A percentile compares a stretch with the other conserved stretches of the same genome.
These are phyloP conservation scores for Golubevia pallescens DNA, from an alignment of 1,284 basidiomycete species.

Conservation along the genomic window DNA sequence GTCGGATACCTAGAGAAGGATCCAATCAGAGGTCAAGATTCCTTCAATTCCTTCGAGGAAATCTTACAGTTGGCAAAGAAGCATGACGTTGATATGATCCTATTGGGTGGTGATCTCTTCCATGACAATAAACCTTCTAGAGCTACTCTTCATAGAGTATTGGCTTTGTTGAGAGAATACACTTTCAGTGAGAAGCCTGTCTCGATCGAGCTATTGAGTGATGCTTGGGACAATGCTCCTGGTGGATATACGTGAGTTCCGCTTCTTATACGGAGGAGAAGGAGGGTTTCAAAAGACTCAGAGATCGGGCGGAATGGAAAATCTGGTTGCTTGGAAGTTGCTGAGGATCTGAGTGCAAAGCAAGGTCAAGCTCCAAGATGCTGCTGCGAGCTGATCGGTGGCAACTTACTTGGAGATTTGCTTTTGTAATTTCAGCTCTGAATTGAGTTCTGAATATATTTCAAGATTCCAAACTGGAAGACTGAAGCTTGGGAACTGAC, in stretches of 20 bases:
- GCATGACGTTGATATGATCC: constrained; percentile 74
- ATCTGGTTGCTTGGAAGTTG: too few species aligned
- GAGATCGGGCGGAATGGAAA: too few species aligned
- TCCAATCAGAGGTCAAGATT: constrained; percentile 90
- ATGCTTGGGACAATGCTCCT: constrained; percentile 80
- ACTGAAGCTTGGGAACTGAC: too few species aligned
- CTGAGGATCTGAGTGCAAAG: too few species aligned
- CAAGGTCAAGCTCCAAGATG: too few species aligned
- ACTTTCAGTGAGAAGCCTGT: constrained; percentile 87
- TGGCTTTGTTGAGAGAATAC: constrained; percentile 87
- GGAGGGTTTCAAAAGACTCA: too few species aligned
- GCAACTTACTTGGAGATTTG: too few species aligned
- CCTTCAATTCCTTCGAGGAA: constrained; percentile 92
- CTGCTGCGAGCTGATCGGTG: too few species aligned
- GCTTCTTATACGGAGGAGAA: too few species aligned
- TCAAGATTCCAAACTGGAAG: background rate
- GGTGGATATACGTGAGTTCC: constrained; percentile 78
- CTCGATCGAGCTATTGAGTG: constrained; percentile 85
- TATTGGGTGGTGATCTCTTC: constrained; percentile 94
- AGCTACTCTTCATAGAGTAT: constrained; percentile 75
- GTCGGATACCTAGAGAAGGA: constrained; percentile 95
- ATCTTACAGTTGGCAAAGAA: constrained; percentile 88
- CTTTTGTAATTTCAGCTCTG: too few species aligned
- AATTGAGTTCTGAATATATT: too few species aligned
- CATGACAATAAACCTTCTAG: constrained; percentile 96